These are phyloP conservation scores for Termitomyces titanicus DNA, from an alignment of 768 basidiomycete genomes.

Conservation along the genomic window DNA sequence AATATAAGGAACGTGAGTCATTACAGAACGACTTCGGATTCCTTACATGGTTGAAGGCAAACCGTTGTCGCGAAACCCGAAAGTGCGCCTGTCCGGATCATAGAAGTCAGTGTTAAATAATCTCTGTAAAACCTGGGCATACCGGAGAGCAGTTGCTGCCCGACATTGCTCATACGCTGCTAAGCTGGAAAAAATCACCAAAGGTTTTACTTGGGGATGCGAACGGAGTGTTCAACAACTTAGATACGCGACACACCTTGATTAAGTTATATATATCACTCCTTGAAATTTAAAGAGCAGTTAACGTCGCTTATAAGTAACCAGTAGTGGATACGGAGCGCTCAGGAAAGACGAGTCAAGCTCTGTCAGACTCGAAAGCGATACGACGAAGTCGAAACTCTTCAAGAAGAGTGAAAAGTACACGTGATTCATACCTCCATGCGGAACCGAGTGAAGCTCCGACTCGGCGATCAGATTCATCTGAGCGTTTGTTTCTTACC, in stretches of 20 bases:
- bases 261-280: not conserved
- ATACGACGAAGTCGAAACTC: no score
- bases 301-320: no score
- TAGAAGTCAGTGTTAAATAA: not conserved
- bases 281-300: not conserved
- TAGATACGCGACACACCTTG: not conserved
- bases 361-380: not conserved
- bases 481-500: not conserved
- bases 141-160: slow-evolving; percentile 66
- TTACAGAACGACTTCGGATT: not conserved
- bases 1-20: not conserved
- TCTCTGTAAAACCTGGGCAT: slow-evolving; percentile 8
- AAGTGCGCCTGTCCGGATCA: slow-evolving; percentile 51
- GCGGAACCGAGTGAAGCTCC: not conserved
- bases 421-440: not conserved
- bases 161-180: slow-evolving; percentile 59
- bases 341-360: not conserved
- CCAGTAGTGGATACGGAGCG: not conserved
- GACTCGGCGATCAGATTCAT: not conserved
- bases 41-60: slow-evolving; percentile 73
- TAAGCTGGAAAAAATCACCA: not conserved
- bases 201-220: not conserved
- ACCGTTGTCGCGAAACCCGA: slow-evolving; percentile 78
- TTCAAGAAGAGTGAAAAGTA: not conserved
- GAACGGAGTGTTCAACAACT: no score